Percentiles rank a stretch among this genome's conserved stretches.
Evolutionary conservation across 176 grass and related monocot species (phyloP).

Genomic region (Cymbopogon citratus): DNA sequence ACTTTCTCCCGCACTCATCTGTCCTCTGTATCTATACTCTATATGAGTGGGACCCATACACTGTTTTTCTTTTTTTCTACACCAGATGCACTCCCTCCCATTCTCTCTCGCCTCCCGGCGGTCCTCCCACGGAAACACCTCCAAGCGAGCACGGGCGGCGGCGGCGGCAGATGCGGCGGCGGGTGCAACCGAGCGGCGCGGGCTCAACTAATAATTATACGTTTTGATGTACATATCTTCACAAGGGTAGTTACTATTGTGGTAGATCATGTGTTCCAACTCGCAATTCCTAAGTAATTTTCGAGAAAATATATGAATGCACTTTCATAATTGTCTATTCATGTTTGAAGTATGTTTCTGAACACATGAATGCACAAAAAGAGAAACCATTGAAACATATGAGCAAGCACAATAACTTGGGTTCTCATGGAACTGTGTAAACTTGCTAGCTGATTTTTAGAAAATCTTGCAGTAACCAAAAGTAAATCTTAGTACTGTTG

Average conservation of each 20-base stretch:
- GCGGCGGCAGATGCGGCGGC: too few relatives aligned
- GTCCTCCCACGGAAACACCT: too few relatives aligned
- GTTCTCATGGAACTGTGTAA: constrained; percentile 37
- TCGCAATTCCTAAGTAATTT: neutral
- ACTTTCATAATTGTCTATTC: neutral
- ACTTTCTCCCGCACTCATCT: too few relatives aligned
- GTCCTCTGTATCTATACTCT: too few relatives aligned
- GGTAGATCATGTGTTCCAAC: neutral
- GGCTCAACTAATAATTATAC: too few relatives aligned
- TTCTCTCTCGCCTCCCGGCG: too few relatives aligned
- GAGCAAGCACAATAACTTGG: neutral
- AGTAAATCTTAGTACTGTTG: constrained; percentile 1
- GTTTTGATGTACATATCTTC: neutral
- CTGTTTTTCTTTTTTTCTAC: too few relatives aligned
- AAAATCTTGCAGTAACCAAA: constrained; percentile 8
- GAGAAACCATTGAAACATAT: neutral
- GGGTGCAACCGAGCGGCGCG: too few relatives aligned
- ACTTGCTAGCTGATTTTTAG: constrained; percentile 49
- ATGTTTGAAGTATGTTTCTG: constrained; percentile 21
- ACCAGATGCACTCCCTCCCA: too few relatives aligned
- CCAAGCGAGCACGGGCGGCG: too few relatives aligned
- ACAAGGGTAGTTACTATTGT: neutral
- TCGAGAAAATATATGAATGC: neutral
- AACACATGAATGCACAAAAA: constrained; percentile 1
- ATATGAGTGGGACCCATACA: too few relatives aligned